A percentile compares a stretch with the other conserved stretches of the same genome.
phyloP scores from a whole-genome alignment of 2,329 filamentous ascomycete genomes.

The Thielaviopsis euricoi region DNA sequence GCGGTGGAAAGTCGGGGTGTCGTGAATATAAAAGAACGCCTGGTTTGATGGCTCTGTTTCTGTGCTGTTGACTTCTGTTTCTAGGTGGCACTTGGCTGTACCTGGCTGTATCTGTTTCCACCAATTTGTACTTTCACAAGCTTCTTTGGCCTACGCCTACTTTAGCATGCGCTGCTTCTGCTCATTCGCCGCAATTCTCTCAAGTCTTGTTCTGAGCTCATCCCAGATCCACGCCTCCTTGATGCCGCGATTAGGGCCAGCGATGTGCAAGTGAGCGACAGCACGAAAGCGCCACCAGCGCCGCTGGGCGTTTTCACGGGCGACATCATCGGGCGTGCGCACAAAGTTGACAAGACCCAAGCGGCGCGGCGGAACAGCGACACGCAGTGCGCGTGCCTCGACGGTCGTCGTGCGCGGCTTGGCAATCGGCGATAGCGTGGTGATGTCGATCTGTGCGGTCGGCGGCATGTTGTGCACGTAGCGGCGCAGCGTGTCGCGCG shows the following conservation, averaged over 20 bases:
- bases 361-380: slow-evolving; percentile 16
- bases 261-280: slow-evolving; percentile 23
- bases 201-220: slow-evolving; percentile 20
- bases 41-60: neutral
- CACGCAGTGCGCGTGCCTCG: slow-evolving; percentile 22
- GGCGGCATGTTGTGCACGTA: slow-evolving; percentile 33
- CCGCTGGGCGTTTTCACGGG: slow-evolving; percentile 19
- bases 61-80: neutral
- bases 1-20: too few relatives aligned
- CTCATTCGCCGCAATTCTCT: slow-evolving; percentile 7
- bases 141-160: too few relatives aligned
- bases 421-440: slow-evolving; percentile 38
- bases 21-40: neutral
- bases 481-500: slow-evolving; percentile 35
- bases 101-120: neutral
- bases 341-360: slow-evolving; percentile 26
- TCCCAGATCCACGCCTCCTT: slow-evolving; percentile 26
- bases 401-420: slow-evolving; percentile 34
- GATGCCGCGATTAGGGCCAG: slow-evolving; percentile 15
- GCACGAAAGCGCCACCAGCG: slow-evolving; percentile 26
- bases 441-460: slow-evolving; percentile 30
- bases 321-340: slow-evolving; percentile 18
- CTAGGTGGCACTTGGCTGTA: neutral
- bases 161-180: too few relatives aligned
- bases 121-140: neutral